Base-by-base conservation (phyloP, 495 filamentous ascomycete genomes). In the Collariella sp. region DNA sequence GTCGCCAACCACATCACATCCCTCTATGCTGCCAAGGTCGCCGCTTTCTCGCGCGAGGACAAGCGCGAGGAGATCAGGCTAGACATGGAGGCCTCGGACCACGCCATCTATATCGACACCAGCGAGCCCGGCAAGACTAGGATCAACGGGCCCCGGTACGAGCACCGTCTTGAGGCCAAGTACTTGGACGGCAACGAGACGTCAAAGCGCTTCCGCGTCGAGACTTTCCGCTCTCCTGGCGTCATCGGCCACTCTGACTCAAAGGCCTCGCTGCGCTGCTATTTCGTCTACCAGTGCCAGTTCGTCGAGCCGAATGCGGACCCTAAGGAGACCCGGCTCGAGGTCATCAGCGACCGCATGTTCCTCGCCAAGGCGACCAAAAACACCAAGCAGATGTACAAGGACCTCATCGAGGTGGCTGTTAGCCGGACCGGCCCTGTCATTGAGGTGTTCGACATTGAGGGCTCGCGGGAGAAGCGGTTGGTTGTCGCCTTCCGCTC, bases 91-190 rank as follows among this genome's bases (percentile, higher is more conserved):
- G 88, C 85, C 33, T 77, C 79, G 44, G 94, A 97, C 70, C 94
- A 97, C 68, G 93, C 93, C 38, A 91, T 97, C 64, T 98, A 97
- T 69, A 97, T 98, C 60, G 93, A 98, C 65, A 98, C 94, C 13
- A 95, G 89, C 68, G 84, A 82, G 60, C 94, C 93, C 11, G 93
- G 93, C 59, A 72, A 88, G 54, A 84, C 83, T 31, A 75, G 82
- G 38, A 67, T 87, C 9, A 73, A 79, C 46, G 93, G 93, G 1
- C 90, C 94, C 7, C 79, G 82, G 38, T 98, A 95, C 70, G 93
- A 98, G 71, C 85, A 91, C 65, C 79, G 93, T 51, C 89, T 98
- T 42, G 93, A 98, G 68, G 75, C 85, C 59, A 97, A 97, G 76
- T 98, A 98, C 64, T 78, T 98, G 62, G 86, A 95, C 63, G 79